Percentiles rank a stretch among this genome's conserved stretches.
These are phyloP conservation scores for Parachaetomium inaequale DNA, from an alignment of 495 filamentous ascomycete species.

Conservation along the genomic window DNA sequence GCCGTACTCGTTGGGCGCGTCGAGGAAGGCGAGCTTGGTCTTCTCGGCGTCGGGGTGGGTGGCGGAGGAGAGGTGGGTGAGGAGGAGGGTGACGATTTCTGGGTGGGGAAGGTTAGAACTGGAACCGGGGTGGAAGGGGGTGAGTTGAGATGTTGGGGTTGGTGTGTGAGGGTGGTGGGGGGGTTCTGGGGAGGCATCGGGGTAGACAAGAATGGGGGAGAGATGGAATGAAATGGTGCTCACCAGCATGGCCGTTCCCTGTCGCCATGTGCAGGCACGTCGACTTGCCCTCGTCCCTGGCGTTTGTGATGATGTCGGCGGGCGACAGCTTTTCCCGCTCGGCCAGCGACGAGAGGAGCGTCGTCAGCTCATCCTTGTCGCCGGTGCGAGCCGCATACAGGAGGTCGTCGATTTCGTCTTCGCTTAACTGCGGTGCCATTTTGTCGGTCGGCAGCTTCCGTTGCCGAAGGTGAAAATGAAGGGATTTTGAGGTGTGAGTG, in stretches of 20 bases:
- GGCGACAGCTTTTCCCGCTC: slow-evolving; percentile 50
- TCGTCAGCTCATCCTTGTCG: slow-evolving; percentile 65
- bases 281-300: slow-evolving; percentile 65
- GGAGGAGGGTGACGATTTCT: slow-evolving; percentile 43
- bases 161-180: not conserved
- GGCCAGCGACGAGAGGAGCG: slow-evolving; percentile 55
- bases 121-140: not conserved
- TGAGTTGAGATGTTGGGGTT: not conserved
- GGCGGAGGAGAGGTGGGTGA: slow-evolving; percentile 36
- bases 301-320: slow-evolving; percentile 57
- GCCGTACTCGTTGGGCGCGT: slow-evolving; percentile 69
- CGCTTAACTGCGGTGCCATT: slow-evolving; percentile 54
- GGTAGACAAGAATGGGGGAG: not conserved
- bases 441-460: slow-evolving; percentile 11
- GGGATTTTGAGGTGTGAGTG: not conserved
- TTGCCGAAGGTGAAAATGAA: not conserved
- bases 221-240: slow-evolving; percentile 15
- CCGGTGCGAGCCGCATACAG: slow-evolving; percentile 77
- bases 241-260: slow-evolving; percentile 83
- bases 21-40: slow-evolving; percentile 49
- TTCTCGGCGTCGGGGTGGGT: slow-evolving; percentile 20
- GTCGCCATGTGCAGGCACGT: slow-evolving; percentile 85
- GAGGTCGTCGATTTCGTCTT: slow-evolving; percentile 82
- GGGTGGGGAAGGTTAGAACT: not conserved
- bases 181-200: not conserved